Base-by-base conservation (phyloP, 2,329 filamentous ascomycete species). In the Colletotrichum liaoningense region DNA sequence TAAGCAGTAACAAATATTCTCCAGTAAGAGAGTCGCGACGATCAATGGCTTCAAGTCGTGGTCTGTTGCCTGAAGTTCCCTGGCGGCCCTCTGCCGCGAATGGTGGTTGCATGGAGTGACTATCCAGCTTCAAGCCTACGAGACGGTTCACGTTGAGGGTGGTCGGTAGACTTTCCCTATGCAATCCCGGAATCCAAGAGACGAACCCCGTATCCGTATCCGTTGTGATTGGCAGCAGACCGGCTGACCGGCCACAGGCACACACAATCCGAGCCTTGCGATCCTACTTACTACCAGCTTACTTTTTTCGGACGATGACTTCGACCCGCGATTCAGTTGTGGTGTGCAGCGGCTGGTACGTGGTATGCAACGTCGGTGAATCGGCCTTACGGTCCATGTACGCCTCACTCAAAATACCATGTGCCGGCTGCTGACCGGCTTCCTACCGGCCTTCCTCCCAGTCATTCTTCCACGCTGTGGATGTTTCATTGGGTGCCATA, bases 201-300 rank as follows among this genome's bases (percentile, higher is more conserved):
- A 73, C 71, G 70, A 71, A 73, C 67, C 46, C 69, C 67, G 71
- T 71, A 70, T 71, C 71, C 71, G 71, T 70, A 73, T 73, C 67
- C 60, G 33, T 42, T 35, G 46, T 46, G n/a, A 28, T 14, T 28
- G 64, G 56, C 24, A 64, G 19, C n/a, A 19, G 11, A 12, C 14
- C 14, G 19, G 24, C 38, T 42, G n/a, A 19, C 26, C 65, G 38
- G 14, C 19, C 26, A n/a, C 42, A 49, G 42, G 19, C 42, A 49
- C 19, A 49, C 42, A 33, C 26, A 24, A 19, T 30, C 30, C 38
- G 19, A 33, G 33, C 49, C 57, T 22, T 63, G 12, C 26, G 42
- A 42, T n/a, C 14, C 55, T 54, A 14, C 5, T 22, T 22, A 22
- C 22, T 38, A 35, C 28, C 26, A 38, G 38, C 24, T 49, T 30